Evolutionary conservation across 2,329 filamentous ascomycete species (phyloP).

Genomic region (Sporothrix sp.): DNA sequence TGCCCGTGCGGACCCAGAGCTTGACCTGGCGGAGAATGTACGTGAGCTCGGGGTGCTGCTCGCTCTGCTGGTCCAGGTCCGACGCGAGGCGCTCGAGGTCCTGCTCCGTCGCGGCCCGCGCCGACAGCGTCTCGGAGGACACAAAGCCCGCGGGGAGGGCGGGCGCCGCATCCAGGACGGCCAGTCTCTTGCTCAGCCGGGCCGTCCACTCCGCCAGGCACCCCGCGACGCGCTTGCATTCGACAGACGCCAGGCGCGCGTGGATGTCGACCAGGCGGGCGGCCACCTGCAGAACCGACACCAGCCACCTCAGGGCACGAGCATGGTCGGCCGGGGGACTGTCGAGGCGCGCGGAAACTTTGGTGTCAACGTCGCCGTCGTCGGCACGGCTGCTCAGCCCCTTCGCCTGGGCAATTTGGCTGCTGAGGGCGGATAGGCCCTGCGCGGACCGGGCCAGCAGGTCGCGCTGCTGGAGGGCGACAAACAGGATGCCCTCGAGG

Average conservation of each 20-base stretch:
- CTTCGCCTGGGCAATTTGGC: slow-evolving; percentile 13
- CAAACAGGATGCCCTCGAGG: slow-evolving; percentile 72
- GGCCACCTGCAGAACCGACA: slow-evolving; percentile 55
- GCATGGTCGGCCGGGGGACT: slow-evolving; percentile 19
- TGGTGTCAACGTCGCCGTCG: neutral
- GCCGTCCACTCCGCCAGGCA: slow-evolving; percentile 38
- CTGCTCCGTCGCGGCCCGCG: slow-evolving; percentile 27
- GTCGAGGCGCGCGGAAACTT: neutral
- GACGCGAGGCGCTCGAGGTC: slow-evolving; percentile 30
- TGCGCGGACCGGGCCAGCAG: slow-evolving; percentile 29
- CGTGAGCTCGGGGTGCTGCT: slow-evolving; percentile 45
- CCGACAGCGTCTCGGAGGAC: slow-evolving; percentile 27
- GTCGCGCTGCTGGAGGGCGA: slow-evolving; percentile 51
- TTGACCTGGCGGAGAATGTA: slow-evolving; percentile 58
- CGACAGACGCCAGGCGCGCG: slow-evolving; percentile 48
- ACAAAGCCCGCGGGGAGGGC: slow-evolving; percentile 43
- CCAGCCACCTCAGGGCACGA: slow-evolving; percentile 48
- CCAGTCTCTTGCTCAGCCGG: slow-evolving; percentile 20
- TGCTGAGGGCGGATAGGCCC: slow-evolving; percentile 7
- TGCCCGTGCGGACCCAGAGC: slow-evolving; percentile 46
- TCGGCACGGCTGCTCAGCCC: neutral
- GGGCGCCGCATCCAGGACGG: slow-evolving; percentile 27
- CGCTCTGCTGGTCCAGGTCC: slow-evolving; percentile 35
- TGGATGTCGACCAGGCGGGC: slow-evolving; percentile 56
- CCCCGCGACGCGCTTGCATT: slow-evolving; percentile 36